Base-by-base conservation (phyloP, 179 eudicot species). In the Nepenthes alata region DNA sequence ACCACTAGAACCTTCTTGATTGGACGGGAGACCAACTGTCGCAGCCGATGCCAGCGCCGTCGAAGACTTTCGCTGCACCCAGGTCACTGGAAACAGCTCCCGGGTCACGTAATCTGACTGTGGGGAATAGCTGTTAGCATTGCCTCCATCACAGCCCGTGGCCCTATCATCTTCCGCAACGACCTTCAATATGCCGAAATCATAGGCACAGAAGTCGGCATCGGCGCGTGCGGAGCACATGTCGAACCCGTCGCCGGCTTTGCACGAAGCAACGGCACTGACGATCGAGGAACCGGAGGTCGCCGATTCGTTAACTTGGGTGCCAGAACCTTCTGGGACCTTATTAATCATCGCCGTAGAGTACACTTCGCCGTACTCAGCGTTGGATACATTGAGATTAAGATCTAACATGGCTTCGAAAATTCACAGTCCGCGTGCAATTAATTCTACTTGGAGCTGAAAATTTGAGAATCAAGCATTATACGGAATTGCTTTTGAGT, bases 321-420 rank as follows among this genome's bases (percentile, higher is more conserved):
- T 41, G 45, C 64, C 64, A 0, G 64, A 38, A 68, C 49, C 34
- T 25, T 58, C 50, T 35, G 60, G 69, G 37, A 59, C 68, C 55
- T 44, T 37, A 12, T 44, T 37, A 12, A 8, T 35, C 55, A 14
- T 7, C 35, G 55, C 41, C 49, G 49, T 11, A 7, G 58, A 35
- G 35, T 53, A 37, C 35, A 70, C 76, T 7, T 61, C 41, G 58
- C 50, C 25, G 3, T 35, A 38, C 37, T 61, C 55, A 12, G 55
- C 64, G 25, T 15, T 37, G 16, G 50, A 25, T 9, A 64, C 61
- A 67, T 68, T 61, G 25, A 82, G 74, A 69, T 78, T 83, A 25
- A 83, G 85, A 76, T 83, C 85, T 15, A 83, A 75, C 85, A 83
- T 83, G 49, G 2, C 68, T 68, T 55, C 7, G 16, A 13, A 12